Base-by-base conservation (phyloP, 768 basidiomycete species). In the Xerocomellus amylosporus region DNA sequence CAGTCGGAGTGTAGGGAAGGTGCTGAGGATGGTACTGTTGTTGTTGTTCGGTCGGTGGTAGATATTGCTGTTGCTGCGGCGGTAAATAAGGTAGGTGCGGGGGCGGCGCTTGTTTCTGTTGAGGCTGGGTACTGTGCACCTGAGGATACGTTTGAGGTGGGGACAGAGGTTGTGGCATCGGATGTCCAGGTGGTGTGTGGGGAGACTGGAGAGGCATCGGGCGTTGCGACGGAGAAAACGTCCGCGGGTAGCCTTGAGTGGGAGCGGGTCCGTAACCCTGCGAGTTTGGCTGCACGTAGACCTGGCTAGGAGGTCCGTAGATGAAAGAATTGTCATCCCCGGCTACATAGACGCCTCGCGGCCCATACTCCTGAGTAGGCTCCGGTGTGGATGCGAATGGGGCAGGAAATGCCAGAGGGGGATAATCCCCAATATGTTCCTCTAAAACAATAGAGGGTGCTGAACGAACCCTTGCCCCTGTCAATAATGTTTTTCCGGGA, bases 361-460 rank as follows among this genome's bases (percentile, higher is more conserved):
- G 4, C 24, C 55, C 51, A 13, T 43, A 37, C 14, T 46, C 53
- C 34, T 48, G 57, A 37, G 43, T 4, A 30, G 33, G 22, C 4
- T 19, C 54, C 15, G 17, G 30, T 17, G 50, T 12, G 9, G 55
- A 28, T 20, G 24, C 8, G n/a, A 48, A n/a, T 9, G 56, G 54
- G 4, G 26, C 49, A 13, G 64, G 54, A 33, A 61, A 56, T 3
- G 41, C 15, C 17, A 49, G 20, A 31, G 41, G 41, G n/a, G 37
- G 4, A 12, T 52, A 39, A 20, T 40, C 44, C 6, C 53, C 51
- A 17, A 40, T 36, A 47, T 48, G 34, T 30, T 58, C 54, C 24
- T 58, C 53, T 26, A 71, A 48, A 19, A 60, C 8, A 17, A 70
- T 52, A 36, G 68, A 54, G 0, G 70, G 68, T 6, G 44, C 26